Evolutionary conservation across 768 basidiomycete species (phyloP).

Genomic region (Rhizopogon salebrosus): DNA sequence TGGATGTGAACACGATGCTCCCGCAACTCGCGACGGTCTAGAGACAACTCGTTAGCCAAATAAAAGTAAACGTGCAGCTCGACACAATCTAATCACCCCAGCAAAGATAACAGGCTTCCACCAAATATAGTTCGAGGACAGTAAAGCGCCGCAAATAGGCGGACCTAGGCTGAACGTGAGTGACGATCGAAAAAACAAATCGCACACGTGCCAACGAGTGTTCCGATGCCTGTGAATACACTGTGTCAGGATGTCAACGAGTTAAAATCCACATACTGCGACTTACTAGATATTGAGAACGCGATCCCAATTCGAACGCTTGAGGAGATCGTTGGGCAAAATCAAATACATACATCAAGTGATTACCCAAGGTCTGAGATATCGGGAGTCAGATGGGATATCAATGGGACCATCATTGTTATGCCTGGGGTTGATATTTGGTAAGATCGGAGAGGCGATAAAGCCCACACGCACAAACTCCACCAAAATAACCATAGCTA

Average conservation of each 20-base stretch:
- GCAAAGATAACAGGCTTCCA: constrained; percentile 52
- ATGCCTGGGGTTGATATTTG: constrained; percentile 26
- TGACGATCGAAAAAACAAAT: constrained; percentile 6
- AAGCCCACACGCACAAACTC: constrained; percentile 24
- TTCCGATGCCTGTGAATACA: constrained; percentile 19
- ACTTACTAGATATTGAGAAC: constrained; percentile 38
- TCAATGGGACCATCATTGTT: constrained; percentile 36
- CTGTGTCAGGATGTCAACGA: constrained; percentile 4
- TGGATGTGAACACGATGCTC: no score
- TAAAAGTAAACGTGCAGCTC: no score
- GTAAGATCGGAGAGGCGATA: background rate
- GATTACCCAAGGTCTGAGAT: constrained; percentile 47
- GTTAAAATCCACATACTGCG: constrained; percentile 19
- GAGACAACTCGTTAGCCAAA: no score
- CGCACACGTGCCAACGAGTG: constrained; percentile 13
- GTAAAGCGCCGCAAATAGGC: constrained; percentile 54
- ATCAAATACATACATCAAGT: no score
- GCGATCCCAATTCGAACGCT: constrained; percentile 41
- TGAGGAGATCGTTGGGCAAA: constrained; percentile 1
- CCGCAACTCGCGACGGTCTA: no score
- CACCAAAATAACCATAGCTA: constrained; percentile 46
- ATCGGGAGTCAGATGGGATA: constrained; percentile 37
- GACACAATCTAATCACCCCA: constrained; percentile 24
- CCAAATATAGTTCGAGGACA: constrained; percentile 47
- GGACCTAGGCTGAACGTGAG: constrained; percentile 34